Conservation (phyloP, 108 stramenopile species). For the Cyclotella choctawhatcheeana region DNA sequence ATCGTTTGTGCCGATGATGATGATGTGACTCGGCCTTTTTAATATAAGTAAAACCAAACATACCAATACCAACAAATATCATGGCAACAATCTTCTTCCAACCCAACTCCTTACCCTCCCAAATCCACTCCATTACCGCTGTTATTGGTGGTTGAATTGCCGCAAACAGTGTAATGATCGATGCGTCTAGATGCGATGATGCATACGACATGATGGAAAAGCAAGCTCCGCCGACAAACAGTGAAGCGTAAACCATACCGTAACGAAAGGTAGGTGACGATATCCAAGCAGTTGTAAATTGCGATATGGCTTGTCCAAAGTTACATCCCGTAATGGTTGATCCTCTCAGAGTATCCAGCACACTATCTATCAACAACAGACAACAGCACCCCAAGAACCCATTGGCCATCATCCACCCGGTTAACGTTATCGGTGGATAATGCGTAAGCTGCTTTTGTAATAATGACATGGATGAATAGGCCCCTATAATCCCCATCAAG, state of each 20-base stretch:
- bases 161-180: conserved; percentile 46
- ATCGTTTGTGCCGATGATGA: neutral
- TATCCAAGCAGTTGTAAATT: conserved; percentile 25
- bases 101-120: conserved; percentile 41
- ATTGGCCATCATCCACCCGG: conserved; percentile 39
- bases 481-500: conserved; percentile 20
- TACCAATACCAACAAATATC: conserved; percentile 33
- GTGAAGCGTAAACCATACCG: conserved; percentile 32
- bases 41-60: conserved; percentile 37
- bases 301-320: conserved; percentile 17
- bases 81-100: conserved; percentile 38
- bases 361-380: conserved; percentile 25
- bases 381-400: conserved; percentile 22
- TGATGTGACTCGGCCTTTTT: conserved; percentile 25
- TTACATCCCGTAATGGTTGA: conserved; percentile 30
- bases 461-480: conserved; percentile 35
- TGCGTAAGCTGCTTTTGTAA: conserved; percentile 40
- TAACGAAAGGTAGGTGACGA: conserved; percentile 40
- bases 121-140: conserved; percentile 44
- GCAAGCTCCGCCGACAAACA: conserved; percentile 37
- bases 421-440: conserved; percentile 42
- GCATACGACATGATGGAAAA: conserved; percentile 43
- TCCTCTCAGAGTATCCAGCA: conserved; percentile 12
- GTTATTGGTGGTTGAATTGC: conserved; percentile 47
- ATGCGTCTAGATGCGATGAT: conserved; percentile 36